Percentiles rank a stretch among this genome's conserved stretches.
phyloP scores from a whole-genome alignment of 768 basidiomycete species.

The Kwoniella dendrophila region DNA sequence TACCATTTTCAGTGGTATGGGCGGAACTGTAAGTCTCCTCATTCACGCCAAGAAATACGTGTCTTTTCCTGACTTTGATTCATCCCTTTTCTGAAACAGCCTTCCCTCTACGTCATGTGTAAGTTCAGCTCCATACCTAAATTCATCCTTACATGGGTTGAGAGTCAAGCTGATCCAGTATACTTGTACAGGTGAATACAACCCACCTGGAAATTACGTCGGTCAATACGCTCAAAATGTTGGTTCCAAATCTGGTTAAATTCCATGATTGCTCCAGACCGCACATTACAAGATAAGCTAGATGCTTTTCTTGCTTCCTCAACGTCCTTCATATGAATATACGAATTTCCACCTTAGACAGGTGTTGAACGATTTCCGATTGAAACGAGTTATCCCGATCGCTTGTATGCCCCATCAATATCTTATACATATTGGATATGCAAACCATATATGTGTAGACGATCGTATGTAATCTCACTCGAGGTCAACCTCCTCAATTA shows the following conservation, averaged over 20 bases:
- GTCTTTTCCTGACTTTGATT: background rate
- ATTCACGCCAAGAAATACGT: background rate
- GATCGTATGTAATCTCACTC: too few species aligned
- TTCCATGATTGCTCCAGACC: too few species aligned
- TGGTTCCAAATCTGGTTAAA: constrained; percentile 19
- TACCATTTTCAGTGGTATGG: constrained; percentile 29
- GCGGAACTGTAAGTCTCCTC: background rate
- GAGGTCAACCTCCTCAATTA: too few species aligned
- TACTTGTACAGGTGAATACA: constrained; percentile 31
- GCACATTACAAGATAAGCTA: too few species aligned
- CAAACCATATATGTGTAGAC: too few species aligned
- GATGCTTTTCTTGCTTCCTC: too few species aligned
- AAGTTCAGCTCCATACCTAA: constrained; percentile 4
- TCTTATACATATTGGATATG: too few species aligned
- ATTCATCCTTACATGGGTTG: background rate
- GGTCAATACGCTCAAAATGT: constrained; percentile 29
- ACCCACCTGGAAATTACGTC: constrained; percentile 29
- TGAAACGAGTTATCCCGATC: too few species aligned
- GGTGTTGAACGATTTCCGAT: too few species aligned
- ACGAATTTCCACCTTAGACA: too few species aligned
- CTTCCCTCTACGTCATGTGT: constrained; percentile 21
- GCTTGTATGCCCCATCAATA: too few species aligned
- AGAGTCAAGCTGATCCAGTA: background rate
- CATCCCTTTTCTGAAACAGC: constrained; percentile 9
- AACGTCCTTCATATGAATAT: too few species aligned